Conservation (phyloP, 371 early-diverging fungal genomes). For the Nosema muscidifuracis region DNA sequence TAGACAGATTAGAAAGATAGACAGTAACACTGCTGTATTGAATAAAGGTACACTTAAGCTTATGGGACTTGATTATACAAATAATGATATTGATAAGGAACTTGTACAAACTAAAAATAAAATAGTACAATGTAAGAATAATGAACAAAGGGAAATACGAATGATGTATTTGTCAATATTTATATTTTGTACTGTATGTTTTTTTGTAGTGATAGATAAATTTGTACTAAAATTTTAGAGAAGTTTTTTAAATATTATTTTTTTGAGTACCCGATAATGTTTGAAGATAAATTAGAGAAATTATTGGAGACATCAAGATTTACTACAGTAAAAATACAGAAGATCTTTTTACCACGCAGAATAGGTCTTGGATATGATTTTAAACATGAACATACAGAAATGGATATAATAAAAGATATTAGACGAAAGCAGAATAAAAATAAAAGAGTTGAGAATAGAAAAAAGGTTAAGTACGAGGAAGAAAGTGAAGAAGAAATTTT, state of each 20-base stretch:
- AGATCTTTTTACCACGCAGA: constrained; percentile 19
- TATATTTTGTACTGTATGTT: neutral
- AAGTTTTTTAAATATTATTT: neutral
- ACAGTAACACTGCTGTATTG: constrained; percentile 43
- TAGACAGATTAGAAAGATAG: constrained; percentile 55
- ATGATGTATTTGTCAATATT: constrained; percentile 4
- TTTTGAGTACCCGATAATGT: neutral
- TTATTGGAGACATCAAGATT: constrained; percentile 21
- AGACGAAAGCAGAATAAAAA: neutral
- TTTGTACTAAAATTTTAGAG: constrained; percentile 6
- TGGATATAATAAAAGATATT: constrained; percentile 1
- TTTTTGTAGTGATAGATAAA: constrained; percentile 22
- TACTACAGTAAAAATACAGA: constrained; percentile 16
- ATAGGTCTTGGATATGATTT: constrained; percentile 37
- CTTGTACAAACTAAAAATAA: constrained; percentile 41
- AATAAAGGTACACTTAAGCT: constrained; percentile 48
- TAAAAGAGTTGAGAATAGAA: neutral
- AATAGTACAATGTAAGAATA: constrained; percentile 24
- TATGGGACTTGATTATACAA: constrained; percentile 51
- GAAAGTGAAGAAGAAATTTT: neutral
- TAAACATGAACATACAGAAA: neutral
- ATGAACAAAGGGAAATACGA: constrained; percentile 36
- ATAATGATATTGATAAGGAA: constrained; percentile 53
- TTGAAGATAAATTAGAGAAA: neutral
- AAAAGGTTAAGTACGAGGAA: neutral